These are phyloP conservation scores for Fragaria ananassa DNA, from an alignment of 306 rosid genomes.

Conservation along the genomic window DNA sequence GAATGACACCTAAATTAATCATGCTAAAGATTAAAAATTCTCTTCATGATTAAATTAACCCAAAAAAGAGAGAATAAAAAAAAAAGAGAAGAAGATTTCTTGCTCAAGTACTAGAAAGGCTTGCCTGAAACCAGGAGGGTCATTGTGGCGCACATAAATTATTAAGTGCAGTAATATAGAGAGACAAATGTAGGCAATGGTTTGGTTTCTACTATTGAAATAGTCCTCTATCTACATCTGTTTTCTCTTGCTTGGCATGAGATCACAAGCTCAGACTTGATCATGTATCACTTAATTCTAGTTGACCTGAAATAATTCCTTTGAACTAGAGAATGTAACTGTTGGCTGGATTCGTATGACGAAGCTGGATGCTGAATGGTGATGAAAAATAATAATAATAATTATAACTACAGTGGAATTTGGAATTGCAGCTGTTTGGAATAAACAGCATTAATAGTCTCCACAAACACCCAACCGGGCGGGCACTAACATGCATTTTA, in stretches of 20 bases:
- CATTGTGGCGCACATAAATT: background rate
- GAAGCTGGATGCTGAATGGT: background rate
- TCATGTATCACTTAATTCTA: background rate
- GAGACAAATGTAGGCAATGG: background rate
- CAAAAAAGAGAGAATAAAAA: no score
- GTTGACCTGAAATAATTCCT: background rate
- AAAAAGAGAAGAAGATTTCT: background rate
- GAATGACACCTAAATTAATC: background rate
- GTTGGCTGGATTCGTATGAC: background rate
- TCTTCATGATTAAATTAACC: background rate
- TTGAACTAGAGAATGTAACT: background rate
- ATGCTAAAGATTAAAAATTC: background rate
- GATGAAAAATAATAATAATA: no score
- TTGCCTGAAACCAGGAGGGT: background rate
- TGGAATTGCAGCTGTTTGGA: background rate
- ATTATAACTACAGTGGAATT: background rate
- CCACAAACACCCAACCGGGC: background rate
- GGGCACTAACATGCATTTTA: slow-evolving; percentile 10
- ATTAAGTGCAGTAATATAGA: background rate
- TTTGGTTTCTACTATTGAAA: background rate
- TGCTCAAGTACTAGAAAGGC: background rate
- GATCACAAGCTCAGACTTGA: background rate
- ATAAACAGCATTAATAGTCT: background rate
- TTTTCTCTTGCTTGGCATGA: background rate
- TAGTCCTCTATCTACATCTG: background rate